Base-by-base conservation (phyloP, 768 basidiomycete species). In the Pulveroboletus sp. region DNA sequence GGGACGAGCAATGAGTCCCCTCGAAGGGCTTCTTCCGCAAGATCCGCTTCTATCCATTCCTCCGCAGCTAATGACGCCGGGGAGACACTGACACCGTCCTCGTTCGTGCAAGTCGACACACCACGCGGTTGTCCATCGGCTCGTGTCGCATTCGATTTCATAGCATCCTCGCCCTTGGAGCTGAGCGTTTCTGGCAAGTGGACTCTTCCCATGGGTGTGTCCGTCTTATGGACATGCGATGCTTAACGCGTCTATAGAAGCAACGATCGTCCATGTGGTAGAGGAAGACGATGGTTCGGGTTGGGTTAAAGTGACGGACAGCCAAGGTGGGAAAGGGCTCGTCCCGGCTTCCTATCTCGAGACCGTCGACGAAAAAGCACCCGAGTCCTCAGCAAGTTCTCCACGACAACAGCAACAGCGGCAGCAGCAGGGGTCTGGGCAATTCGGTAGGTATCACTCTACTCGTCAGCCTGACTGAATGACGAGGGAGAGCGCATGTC, bases 271-370 rank as follows among this genome's bases (percentile, higher is more conserved):
- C 14, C 74, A 75, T 49, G 73, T 93, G 35, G 62, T 89, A 17
- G 89, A 93, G 62, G 79, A 82, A 52, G 89, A 93, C 52, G 90
- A 91, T 57, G 89, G 88, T 10, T 89, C 87, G 14, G 89, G 89
- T 3, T 92, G 89, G 90, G 79, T 86, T 10, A 92, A 92, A 63
- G 86, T 91, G 8, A 64, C 69, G 21, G 77, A 86, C 59, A 60
- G 68, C 35, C 65, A 66, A n/a, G 80, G 82, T 51, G 74, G 75
- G 48, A 78, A 78, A 57, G 89, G 89, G 8, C 78, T 92, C 36
- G 82, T 91, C 10, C 90, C 90, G n/a, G 86, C 86, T n/a, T 82
- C 87, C 21, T 92, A 92, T 72, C 65, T 90, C 45, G 75, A 79
- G 56, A 54, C 69, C 21, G 65, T 65, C 42, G 69, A 70, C 43